Conservation (phyloP, 1,139 yeast genomes). For the Geotrichum candidum region DNA sequence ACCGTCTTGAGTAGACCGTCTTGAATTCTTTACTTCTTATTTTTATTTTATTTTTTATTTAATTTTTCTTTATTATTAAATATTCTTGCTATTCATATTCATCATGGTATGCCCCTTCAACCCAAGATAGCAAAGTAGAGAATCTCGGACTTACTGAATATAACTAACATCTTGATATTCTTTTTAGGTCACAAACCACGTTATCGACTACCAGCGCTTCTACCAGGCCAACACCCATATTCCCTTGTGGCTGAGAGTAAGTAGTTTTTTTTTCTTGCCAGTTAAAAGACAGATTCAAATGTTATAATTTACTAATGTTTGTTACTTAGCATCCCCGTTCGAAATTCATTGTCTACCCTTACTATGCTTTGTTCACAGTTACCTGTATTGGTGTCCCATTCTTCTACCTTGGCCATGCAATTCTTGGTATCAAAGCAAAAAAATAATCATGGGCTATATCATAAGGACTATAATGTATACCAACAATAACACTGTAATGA, state of each 20-base stretch:
- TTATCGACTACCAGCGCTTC: conserved; percentile 36
- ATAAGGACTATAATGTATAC: background rate
- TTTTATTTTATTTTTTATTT: no score
- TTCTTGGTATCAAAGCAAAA: conserved; percentile 17
- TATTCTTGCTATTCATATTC: no score
- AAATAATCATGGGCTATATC: background rate
- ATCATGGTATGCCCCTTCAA: no score
- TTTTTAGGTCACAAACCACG: conserved; percentile 26
- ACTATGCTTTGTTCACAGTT: conserved; percentile 76
- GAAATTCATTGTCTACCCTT: conserved; percentile 78
- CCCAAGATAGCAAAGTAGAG: no score
- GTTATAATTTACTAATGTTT: background rate
- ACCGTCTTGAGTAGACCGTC: no score
- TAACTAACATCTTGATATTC: background rate
- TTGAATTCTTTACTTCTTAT: no score
- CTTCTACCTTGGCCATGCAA: conserved; percentile 73
- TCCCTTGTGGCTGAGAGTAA: conserved; percentile 37
- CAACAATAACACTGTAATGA: no score
- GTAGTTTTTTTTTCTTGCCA: background rate
- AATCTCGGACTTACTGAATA: no score
- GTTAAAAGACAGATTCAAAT: background rate
- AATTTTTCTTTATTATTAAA: no score
- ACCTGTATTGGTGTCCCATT: conserved; percentile 61
- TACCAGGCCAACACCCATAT: conserved; percentile 36
- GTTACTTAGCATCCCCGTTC: conserved; percentile 46